Conservation (phyloP, 2,329 filamentous ascomycete species). For the Lasiodiplodia citricola region DNA sequence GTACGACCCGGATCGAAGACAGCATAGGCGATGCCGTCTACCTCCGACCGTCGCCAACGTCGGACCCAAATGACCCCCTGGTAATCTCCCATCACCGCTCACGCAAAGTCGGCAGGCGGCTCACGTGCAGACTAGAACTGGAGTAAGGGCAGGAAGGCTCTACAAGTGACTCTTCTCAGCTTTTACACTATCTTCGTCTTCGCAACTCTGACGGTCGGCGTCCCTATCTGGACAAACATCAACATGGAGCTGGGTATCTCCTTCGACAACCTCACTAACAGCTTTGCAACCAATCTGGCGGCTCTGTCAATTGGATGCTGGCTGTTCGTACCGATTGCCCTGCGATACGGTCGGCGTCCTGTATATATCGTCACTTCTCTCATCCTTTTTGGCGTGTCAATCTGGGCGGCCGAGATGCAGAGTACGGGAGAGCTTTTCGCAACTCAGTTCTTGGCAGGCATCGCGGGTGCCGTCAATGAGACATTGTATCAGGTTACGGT, state of each 20-base stretch:
- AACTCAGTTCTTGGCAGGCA: constrained; percentile 51
- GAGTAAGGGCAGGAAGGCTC: constrained; percentile 47
- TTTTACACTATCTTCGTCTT: constrained; percentile 53
- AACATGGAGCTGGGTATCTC: constrained; percentile 51
- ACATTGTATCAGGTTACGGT: constrained; percentile 17
- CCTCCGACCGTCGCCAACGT: constrained; percentile 8
- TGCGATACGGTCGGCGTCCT: constrained; percentile 54
- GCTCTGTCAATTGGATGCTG: constrained; percentile 50
- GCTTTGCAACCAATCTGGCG: constrained; percentile 52
- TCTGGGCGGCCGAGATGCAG: constrained; percentile 53
- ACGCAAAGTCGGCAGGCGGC: constrained; percentile 22
- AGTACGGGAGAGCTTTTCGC: constrained; percentile 51
- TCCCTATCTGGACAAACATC: constrained; percentile 51
- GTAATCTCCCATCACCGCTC: constrained; percentile 28
- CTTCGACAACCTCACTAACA: constrained; percentile 50
- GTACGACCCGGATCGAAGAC: constrained; percentile 10
- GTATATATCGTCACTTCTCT: constrained; percentile 52
- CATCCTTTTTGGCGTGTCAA: constrained; percentile 43
- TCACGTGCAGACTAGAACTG: constrained; percentile 46
- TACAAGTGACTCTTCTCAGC: constrained; percentile 50
- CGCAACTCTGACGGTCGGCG: constrained; percentile 49
- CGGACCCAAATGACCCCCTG: constrained; percentile 47
- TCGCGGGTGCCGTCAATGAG: constrained; percentile 52
- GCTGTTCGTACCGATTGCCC: constrained; percentile 52
- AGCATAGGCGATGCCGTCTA: constrained; percentile 1